Evolutionary conservation across 106 monocot genomes (phyloP).

Genomic region (Dioscorea alata): DNA sequence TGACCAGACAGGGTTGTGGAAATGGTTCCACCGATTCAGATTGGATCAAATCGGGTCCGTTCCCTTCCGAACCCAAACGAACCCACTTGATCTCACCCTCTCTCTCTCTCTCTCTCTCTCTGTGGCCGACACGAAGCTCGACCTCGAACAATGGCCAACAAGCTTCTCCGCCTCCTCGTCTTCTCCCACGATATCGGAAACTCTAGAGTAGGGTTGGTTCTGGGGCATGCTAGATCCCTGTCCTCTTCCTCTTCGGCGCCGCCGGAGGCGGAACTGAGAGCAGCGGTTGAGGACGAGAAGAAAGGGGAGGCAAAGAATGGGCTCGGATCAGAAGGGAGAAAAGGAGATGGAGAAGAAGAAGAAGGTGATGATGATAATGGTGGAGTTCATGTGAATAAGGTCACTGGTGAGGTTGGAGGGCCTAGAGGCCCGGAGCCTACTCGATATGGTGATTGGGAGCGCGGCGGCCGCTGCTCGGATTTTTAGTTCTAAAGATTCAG

Average conservation of each 20-base stretch:
- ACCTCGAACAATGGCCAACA: slow-evolving; percentile 10
- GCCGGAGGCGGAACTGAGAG: neutral
- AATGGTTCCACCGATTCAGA: too few species aligned
- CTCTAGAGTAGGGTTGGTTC: slow-evolving; percentile 8
- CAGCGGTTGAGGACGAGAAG: neutral
- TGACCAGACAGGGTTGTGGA: too few species aligned
- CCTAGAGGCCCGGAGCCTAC: slow-evolving; percentile 87
- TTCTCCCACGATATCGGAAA: neutral
- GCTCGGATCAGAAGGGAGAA: neutral
- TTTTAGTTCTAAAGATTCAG: slow-evolving; percentile 33
- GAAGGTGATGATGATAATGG: slow-evolving; percentile 10
- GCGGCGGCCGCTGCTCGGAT: slow-evolving; percentile 71
- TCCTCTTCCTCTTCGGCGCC: neutral
- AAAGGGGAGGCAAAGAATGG: neutral
- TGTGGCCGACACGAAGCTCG: too few species aligned
- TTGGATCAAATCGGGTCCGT: too few species aligned
- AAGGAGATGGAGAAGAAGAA: slow-evolving; percentile 5
- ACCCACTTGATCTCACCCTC: too few species aligned
- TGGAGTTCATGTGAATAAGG: slow-evolving; percentile 49
- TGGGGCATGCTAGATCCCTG: neutral
- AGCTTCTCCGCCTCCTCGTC: slow-evolving; percentile 9
- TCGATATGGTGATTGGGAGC: slow-evolving; percentile 83
- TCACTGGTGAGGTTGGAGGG: slow-evolving; percentile 68
- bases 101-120: too few species aligned
- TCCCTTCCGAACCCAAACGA: too few species aligned